phyloP scores from a whole-genome alignment of 2,329 filamentous ascomycete genomes.

The Thielaviopsis euricoi region DNA sequence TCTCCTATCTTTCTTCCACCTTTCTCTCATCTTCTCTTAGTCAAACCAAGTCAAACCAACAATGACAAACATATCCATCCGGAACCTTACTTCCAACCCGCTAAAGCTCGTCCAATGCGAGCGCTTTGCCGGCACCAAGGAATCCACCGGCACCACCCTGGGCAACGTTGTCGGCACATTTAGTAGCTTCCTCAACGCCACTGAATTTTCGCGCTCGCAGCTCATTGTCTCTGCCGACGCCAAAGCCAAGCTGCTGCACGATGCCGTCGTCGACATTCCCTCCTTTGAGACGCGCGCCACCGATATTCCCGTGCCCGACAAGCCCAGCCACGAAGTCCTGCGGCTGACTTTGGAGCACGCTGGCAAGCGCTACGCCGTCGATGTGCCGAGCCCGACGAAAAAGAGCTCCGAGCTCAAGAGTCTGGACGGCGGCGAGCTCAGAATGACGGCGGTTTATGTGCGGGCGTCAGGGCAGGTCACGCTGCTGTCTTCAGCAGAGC shows the following conservation, averaged over 20 bases:
- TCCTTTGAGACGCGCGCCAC: constrained; percentile 47
- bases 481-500: constrained; percentile 54
- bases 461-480: constrained; percentile 30
- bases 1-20: too few relatives aligned
- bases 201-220: constrained; percentile 19
- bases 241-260: constrained; percentile 34
- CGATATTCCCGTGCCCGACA: constrained; percentile 45
- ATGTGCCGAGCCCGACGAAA: constrained; percentile 46
- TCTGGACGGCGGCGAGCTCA: constrained; percentile 33
- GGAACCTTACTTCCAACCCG: constrained; percentile 63
- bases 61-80: constrained; percentile 47
- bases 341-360: constrained; percentile 51
- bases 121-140: constrained; percentile 43
- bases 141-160: constrained; percentile 27
- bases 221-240: constrained; percentile 35
- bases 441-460: constrained; percentile 52
- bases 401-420: constrained; percentile 45
- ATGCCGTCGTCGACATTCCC: constrained; percentile 45
- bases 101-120: constrained; percentile 58
- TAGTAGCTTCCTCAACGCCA: constrained; percentile 28
- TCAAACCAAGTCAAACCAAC: neutral
- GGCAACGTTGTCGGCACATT: constrained; percentile 28
- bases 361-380: constrained; percentile 50
- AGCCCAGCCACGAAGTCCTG: constrained; percentile 47
- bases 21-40: neutral